Base-by-base conservation (phyloP, 192 early-diverging fungal species). In the Ramicandelaber brevisporus region DNA sequence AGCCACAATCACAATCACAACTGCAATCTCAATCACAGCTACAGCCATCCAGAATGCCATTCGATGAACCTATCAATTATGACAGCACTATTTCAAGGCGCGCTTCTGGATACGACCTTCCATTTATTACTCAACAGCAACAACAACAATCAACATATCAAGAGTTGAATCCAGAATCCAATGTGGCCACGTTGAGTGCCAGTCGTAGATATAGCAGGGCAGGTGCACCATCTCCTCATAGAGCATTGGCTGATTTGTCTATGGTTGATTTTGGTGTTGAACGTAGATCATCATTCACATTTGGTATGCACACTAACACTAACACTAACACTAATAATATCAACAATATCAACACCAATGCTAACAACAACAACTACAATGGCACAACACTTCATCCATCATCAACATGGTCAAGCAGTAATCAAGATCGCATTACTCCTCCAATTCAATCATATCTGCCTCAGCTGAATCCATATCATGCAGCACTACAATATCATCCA, bases 121-220 rank as follows among this genome's bases (percentile, higher is more conserved):
- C 8, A 25, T 25, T 8, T 25, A 9, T 34, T 50, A 50, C 36
- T 33, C 49, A 16, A 31, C 46, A 22, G 22, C 47, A 8, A 27
- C 42, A 9, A 22, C 32, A n/a, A 18, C 21, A 21, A 27, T 9
- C 34, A 22, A n/a, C 27, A n/a, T 26, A 28, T 0, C 29, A 30
- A 14, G 17, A 20, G 26, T 20, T 32, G 10, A 27, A 30, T 8
- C 30, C 38, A n/a, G n/a, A n/a, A n/a, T n/a, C n/a, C n/a, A n/a
- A n/a, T n/a, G n/a, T n/a, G n/a, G n/a, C n/a, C n/a, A n/a, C n/a
- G n/a, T n/a, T n/a, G n/a, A n/a, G n/a, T n/a, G n/a, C n/a, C n/a
- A n/a, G n/a, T n/a, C n/a, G n/a, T n/a, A n/a, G n/a, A n/a, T n/a
- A 25, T 11, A 11, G 11, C 11, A 9, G 8, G 24, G 24, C 8